Base-by-base conservation (phyloP, 1,139 yeast genomes). In the Debaryomyces sp. region DNA sequence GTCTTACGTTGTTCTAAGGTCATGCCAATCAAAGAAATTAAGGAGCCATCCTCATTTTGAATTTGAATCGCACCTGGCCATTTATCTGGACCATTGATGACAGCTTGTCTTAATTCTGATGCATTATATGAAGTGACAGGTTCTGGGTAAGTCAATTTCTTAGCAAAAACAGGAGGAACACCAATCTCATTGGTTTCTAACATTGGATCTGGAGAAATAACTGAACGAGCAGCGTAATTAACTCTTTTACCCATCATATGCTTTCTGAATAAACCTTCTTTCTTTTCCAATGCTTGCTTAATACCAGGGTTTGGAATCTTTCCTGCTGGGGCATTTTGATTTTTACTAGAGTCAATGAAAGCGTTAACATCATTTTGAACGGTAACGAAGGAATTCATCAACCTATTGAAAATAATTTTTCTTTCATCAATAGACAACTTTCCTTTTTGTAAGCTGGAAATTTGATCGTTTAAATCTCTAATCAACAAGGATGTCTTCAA, bases 211-310 rank as follows among this genome's bases (percentile, higher is more conserved):
- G 99, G 99, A 6, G 99, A 92, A 72, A 95, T 95, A 60, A 95
- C 99, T 12, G 99, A 92, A 70, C 99, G 89, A 45, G 99, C 99
- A 52, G 99, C 98, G 63, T 89, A 92, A 68, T 95, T 95, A 52
- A 95, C 99, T 77, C 99, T 90, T 78, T 95, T 95, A 69, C 99
- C 99, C 99, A 95, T 95, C 99, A 95, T 94, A 64, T 95, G 97
- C 69, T 92, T 94, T 78, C 99, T 85, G 78, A 94, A 94, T 58
- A 94, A 79, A 68, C 99, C 99, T 73, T 95, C 99, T 68, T 95
- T 95, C 85, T 95, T 94, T 73, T 95, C 99, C 63, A 95, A 77
- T 4, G 97, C 96, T 77, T 95, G 99, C 68, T 95, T 94, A 61
- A 95, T 84, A 75, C 99, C 99, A 2, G 99, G 99, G 44, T 82